phyloP scores from a whole-genome alignment of 139 green algal genomes.

The Helicosporidium sp. region DNA sequence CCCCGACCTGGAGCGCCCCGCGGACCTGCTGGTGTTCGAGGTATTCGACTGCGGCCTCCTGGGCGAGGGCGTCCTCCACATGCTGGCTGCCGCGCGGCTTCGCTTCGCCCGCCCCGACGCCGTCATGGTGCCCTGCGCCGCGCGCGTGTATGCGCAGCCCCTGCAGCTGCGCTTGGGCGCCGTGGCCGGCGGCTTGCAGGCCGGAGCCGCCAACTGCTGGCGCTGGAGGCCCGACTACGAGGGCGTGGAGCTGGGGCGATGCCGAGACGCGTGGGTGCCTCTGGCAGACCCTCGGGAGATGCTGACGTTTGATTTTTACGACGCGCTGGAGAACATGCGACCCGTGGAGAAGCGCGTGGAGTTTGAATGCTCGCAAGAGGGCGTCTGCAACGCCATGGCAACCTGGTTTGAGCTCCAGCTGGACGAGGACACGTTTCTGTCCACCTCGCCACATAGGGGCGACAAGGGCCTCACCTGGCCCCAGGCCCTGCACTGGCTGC shows the following conservation, averaged over 20 bases:
- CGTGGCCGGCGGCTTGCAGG: constrained; percentile 27
- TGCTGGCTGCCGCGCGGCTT: constrained; percentile 27
- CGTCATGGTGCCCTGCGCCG: constrained; percentile 27
- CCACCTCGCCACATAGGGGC: constrained; percentile 22
- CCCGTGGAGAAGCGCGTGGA: neutral
- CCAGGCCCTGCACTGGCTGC: constrained; percentile 52
- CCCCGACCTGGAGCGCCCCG: constrained; percentile 32
- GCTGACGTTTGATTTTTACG: constrained; percentile 52
- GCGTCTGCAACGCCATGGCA: constrained; percentile 49
- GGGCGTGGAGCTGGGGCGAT: constrained; percentile 31
- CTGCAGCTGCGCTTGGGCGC: constrained; percentile 32
- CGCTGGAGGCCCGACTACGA: constrained; percentile 47
- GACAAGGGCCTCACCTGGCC: constrained; percentile 33
- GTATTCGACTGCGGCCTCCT: constrained; percentile 66
- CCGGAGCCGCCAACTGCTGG: constrained; percentile 28
- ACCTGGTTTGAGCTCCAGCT: constrained; percentile 65
- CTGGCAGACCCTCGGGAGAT: constrained; percentile 24
- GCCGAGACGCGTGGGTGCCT: constrained; percentile 24
- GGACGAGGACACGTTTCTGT: constrained; percentile 29
- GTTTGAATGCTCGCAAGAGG: neutral
- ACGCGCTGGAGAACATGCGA: constrained; percentile 22
- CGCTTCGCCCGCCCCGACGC: constrained; percentile 29
- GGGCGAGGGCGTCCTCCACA: constrained; percentile 59
- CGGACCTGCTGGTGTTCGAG: constrained; percentile 43
- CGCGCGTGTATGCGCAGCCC: constrained; percentile 37